Evolutionary conservation across 352 stramenopile genomes (phyloP), one percentile per base, ranked within the genome.

Genomic region (Globisporangium emineosum): DNA sequence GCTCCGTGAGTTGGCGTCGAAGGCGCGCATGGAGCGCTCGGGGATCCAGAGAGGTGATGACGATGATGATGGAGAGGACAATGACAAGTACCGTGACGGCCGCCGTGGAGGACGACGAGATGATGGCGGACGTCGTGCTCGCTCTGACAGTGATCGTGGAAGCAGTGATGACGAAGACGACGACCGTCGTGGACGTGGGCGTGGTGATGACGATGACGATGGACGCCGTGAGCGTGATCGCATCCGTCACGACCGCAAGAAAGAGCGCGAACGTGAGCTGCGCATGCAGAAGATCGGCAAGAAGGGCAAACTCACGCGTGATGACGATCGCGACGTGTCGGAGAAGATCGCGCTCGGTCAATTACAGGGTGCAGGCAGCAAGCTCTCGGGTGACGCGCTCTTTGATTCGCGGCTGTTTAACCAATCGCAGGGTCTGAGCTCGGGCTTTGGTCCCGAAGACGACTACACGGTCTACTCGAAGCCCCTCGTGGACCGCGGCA

Each of bases 391-490:
- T 13, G 96, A 96, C 13, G 92, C 88, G 43, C 90, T 97, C 65
- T 99, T 99, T 65, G 98, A 99, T 79, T 95, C 90, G 35, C 85
- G 98, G 4, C 76, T 99, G 54, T 99, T 99, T 71, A 99, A 99
- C 73, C 97, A 99, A 78, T 98, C 88, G 29, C 90, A 97, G 32
- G 98, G 98, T 12, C 81, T 99, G 57, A 86, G 92, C 65, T 91
- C 90, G 23, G 97, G 97, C 32, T 99, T 99, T 83, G 97, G 96
- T 9, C 75, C 77, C 5, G 97, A 99, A 21, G 97, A 99, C 67
- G 97, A 99, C 47, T 99, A 99, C 79, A 99, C 97, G 66, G 90
- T 98, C 1, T 99, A 99, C 78, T 97, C 83, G 8, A 98, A 99
- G 75, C 96, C 97, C 13, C 86, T 99, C 71, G 97, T 99, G 51